Percentiles rank a stretch among this genome's conserved stretches.
Evolutionary conservation across 441 rosid species (phyloP).

Genomic region (Euphorbia schlechtendalii): DNA sequence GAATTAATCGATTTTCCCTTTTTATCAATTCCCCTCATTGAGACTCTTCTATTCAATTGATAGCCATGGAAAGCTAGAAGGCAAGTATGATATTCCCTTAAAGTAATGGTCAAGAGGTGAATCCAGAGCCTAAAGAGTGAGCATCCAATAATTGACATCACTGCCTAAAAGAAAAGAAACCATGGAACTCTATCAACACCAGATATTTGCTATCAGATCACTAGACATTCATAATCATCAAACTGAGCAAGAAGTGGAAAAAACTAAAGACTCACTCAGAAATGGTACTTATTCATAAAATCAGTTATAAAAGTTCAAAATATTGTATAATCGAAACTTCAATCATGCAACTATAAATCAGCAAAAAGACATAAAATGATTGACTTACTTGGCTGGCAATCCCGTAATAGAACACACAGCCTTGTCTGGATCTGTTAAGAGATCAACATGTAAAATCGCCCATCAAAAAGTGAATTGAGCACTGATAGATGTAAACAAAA

Average conservation of each 20-base stretch:
- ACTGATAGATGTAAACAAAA: not conserved
- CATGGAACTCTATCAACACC: not conserved
- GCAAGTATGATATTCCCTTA: not conserved
- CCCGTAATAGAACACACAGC: conserved; percentile 79
- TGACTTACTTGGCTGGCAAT: conserved; percentile 89
- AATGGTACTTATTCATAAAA: not conserved
- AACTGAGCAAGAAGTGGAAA: not conserved
- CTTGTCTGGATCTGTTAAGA: conserved; percentile 71
- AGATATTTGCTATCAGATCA: not conserved
- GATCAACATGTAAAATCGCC: conserved; percentile 12
- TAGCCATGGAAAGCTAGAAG: not conserved
- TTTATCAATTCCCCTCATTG: not conserved
- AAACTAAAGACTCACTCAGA: not conserved
- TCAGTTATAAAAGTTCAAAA: not conserved
- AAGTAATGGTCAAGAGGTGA: not conserved
- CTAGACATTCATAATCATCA: not conserved
- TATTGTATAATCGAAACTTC: not conserved
- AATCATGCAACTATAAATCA: conserved; percentile 12
- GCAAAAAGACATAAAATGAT: conserved; percentile 13
- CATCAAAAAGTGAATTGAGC: conserved; percentile 7
- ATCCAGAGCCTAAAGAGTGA: not conserved
- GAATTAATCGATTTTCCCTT: not conserved
- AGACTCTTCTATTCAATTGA: conserved; percentile 2
- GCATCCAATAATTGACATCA: not conserved
- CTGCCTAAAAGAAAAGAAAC: not conserved